phyloP scores from a whole-genome alignment of 2,329 filamentous ascomycete genomes.

The Talaromyces sp. region DNA sequence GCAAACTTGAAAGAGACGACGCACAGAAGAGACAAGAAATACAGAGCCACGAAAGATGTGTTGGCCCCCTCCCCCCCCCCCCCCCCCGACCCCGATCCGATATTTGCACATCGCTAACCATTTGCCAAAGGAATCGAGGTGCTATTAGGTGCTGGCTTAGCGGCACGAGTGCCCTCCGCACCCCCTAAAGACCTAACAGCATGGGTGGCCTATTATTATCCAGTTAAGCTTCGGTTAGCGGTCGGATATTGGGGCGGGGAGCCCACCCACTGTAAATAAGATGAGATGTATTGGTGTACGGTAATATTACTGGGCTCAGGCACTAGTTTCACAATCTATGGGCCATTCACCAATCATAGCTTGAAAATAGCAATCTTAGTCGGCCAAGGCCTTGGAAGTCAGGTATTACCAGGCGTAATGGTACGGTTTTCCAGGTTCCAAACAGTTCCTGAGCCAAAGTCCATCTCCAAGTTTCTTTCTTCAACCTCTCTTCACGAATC shows the following conservation, averaged over 20 bases:
- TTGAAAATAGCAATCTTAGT: not conserved
- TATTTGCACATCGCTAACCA: too few relatives aligned
- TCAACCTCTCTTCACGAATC: not conserved
- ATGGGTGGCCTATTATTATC: too few relatives aligned
- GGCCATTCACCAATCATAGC: not conserved
- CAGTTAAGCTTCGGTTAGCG: too few relatives aligned
- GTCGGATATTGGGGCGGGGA: too few relatives aligned
- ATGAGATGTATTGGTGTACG: slow-evolving; percentile 1
- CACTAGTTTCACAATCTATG: not conserved
- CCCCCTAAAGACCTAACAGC: too few relatives aligned
- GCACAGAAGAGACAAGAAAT: not conserved
- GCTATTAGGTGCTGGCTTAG: too few relatives aligned
- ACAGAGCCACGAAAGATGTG: too few relatives aligned
- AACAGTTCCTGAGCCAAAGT: not conserved
- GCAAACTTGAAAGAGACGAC: not conserved
- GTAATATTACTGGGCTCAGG: slow-evolving; percentile 5
- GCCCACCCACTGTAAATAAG: not conserved
- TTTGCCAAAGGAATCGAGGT: too few relatives aligned
- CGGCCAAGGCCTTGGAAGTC: not conserved
- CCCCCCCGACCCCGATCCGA: too few relatives aligned
- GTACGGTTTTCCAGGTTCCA: not conserved
- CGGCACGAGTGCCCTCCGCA: too few relatives aligned
- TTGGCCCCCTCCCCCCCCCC: too few relatives aligned
- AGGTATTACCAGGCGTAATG: not conserved
- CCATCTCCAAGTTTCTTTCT: not conserved